Evolutionary conservation across 2,329 filamentous ascomycete genomes (phyloP), one percentile per base, ranked within the genome.

Genomic region (Cercospora sp.): DNA sequence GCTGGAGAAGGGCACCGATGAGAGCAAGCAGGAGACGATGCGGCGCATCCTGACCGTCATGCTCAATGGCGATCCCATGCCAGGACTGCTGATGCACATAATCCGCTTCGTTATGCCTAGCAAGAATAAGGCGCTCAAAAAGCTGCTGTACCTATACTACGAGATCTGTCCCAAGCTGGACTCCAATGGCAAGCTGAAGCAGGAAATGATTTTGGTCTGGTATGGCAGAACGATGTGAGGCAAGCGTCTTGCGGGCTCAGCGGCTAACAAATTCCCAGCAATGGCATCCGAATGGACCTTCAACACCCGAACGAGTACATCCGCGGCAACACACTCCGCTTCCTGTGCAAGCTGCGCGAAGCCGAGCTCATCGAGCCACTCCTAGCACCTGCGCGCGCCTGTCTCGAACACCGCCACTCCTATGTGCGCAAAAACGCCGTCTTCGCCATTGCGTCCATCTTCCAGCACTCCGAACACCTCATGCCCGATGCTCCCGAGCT

Each of bases 21-120:
- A 80, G 64, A 73, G 70, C 67, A 80, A 80, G 72, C 72, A 76
- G 64, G 78, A 80, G 36, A 80, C 79, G 18, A 96, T 96, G 93
- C 96, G 95, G 89, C 91, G 89, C 83, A 93, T 99, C 80, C 84
- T 98, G 79, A 96, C 92, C 71, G 89, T 97, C 79, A 98, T 99
- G 95, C 88, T 99, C 77, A 98, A 98, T 80, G 95, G 95, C 74
- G 94, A 99, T 79, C 90, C 95, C 48, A 95, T 99, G 90, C 91
- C 94, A 28, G 90, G 93, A 74, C 86, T 99, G 20, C 89, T 99
- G 75, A 99, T 99, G 95, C 95, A 98, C 84, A 99, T 99, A 78
- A 99, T 99, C 81, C 93, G 95, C 80, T 99, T 99, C 80, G 94
- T 99, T 76, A 99, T 99, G 95, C 95, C 95, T 13, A 97, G 93